A percentile compares a stretch with the other conserved stretches of the same genome.
phyloP scores from a whole-genome alignment of 441 rosid genomes.

The Erodium trifolium region DNA sequence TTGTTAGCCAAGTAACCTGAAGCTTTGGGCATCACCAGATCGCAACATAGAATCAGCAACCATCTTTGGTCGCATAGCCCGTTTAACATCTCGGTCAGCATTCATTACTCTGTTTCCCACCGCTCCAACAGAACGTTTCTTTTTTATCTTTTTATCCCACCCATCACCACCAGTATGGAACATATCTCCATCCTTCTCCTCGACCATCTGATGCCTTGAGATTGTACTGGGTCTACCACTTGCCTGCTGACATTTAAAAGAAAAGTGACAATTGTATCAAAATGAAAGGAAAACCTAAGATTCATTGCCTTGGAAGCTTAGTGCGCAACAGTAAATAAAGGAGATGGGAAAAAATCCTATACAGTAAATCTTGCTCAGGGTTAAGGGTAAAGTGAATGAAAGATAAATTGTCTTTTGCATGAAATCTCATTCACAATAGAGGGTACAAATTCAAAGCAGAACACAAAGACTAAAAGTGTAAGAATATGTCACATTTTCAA shows the following conservation, averaged over 20 bases:
- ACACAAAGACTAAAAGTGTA: conserved; percentile 5
- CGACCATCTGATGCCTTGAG: conserved; percentile 29
- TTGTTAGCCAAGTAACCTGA: conserved; percentile 30
- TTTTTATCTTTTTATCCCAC: conserved; percentile 57
- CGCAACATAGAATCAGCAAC: conserved; percentile 32
- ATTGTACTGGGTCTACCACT: conserved; percentile 31
- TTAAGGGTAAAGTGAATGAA: not conserved
- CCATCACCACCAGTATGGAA: conserved; percentile 47
- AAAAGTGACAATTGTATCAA: not conserved
- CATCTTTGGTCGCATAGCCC: conserved; percentile 29
- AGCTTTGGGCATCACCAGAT: conserved; percentile 32
- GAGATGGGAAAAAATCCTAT: not conserved
- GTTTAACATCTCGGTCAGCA: conserved; percentile 40
- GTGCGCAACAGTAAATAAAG: not conserved
- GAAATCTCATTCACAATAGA: too few relatives aligned
- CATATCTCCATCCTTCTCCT: conserved; percentile 41
- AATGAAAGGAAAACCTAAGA: conserved; percentile 1
- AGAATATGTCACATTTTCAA: not conserved
- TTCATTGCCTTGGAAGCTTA: not conserved
- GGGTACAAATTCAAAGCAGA: not conserved
- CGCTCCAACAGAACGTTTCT: conserved; percentile 44
- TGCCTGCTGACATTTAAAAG: conserved; percentile 25
- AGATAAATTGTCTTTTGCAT: too few relatives aligned
- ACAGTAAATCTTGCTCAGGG: conserved; percentile 4
- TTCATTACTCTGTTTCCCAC: conserved; percentile 35